Evolutionary conservation across 106 monocot species (phyloP).

Genomic region (Iris macrosiphon): DNA sequence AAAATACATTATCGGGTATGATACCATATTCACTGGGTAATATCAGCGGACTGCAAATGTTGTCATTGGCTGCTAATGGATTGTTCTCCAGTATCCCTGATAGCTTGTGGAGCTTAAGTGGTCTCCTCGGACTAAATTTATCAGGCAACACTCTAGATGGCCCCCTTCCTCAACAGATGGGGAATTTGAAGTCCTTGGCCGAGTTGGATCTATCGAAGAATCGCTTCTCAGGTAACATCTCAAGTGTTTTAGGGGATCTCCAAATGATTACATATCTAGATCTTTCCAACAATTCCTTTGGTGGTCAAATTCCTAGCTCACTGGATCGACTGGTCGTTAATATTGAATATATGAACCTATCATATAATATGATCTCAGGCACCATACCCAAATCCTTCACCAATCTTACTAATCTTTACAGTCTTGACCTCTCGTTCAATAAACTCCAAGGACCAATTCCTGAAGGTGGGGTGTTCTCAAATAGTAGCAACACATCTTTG

Average conservation of each 20-base stretch:
- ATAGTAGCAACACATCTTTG: background rate
- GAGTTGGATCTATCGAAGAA: background rate
- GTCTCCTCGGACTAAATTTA: background rate
- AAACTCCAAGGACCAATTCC: background rate
- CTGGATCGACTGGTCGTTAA: background rate
- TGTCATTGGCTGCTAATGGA: background rate
- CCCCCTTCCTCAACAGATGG: background rate
- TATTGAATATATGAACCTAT: slow-evolving; percentile 3
- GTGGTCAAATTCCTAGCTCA: slow-evolving; percentile 5
- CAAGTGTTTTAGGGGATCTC: too few relatives aligned
- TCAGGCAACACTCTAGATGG: background rate
- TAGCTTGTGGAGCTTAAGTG: background rate
- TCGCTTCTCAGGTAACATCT: too few relatives aligned
- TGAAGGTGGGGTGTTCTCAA: background rate
- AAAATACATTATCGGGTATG: too few relatives aligned
- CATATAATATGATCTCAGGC: slow-evolving; percentile 2
- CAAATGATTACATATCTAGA: background rate
- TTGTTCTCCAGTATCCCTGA: background rate
- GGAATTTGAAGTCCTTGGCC: background rate
- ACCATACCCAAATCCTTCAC: slow-evolving; percentile 10
- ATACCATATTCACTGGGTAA: background rate
- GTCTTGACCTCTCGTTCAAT: background rate
- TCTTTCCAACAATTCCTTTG: background rate
- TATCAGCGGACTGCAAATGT: background rate
- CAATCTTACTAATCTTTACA: background rate